Evolutionary conservation across 805 yeast genomes (phyloP).

Genomic region (Yamadazyma paraphyllophila): DNA sequence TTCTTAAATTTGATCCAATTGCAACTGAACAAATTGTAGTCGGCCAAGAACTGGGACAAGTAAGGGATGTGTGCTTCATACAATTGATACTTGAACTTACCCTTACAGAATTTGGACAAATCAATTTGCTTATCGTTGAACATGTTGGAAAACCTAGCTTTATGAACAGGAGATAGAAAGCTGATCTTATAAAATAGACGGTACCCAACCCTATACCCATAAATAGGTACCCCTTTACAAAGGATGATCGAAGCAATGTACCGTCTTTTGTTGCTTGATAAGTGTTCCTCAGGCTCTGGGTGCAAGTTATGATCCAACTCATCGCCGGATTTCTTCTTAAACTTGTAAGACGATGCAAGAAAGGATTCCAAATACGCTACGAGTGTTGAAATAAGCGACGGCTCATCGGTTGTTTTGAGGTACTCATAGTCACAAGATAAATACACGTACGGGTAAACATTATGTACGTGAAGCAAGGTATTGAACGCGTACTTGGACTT

Average conservation of each 20-base stretch:
- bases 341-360: conserved; percentile 21
- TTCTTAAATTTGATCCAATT: conserved; percentile 59
- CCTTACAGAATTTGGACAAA: conserved; percentile 3
- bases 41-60: conserved; percentile 73
- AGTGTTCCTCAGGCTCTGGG: neutral
- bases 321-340: conserved; percentile 2
- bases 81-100: conserved; percentile 13
- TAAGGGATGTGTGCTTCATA: conserved; percentile 83
- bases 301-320: conserved; percentile 14
- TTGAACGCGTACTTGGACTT: conserved; percentile 23
- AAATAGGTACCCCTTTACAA: conserved; percentile 76
- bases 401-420: neutral
- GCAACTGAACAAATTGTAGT: conserved; percentile 82
- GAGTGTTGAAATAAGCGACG: conserved; percentile 29
- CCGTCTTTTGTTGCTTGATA: conserved; percentile 20
- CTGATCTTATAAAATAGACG: conserved; percentile 65
- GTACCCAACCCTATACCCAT: conserved; percentile 75
- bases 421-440: conserved; percentile 53
- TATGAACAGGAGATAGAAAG: conserved; percentile 60
- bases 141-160: conserved; percentile 50
- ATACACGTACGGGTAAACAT: conserved; percentile 77
- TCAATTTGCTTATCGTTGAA: conserved; percentile 25
- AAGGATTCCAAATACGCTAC: conserved; percentile 45
- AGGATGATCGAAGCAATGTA: conserved; percentile 60
- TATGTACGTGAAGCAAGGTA: conserved; percentile 69